Base-by-base conservation (phyloP, 2,329 filamentous ascomycete species). In the Sordariomycetes sp. region DNA sequence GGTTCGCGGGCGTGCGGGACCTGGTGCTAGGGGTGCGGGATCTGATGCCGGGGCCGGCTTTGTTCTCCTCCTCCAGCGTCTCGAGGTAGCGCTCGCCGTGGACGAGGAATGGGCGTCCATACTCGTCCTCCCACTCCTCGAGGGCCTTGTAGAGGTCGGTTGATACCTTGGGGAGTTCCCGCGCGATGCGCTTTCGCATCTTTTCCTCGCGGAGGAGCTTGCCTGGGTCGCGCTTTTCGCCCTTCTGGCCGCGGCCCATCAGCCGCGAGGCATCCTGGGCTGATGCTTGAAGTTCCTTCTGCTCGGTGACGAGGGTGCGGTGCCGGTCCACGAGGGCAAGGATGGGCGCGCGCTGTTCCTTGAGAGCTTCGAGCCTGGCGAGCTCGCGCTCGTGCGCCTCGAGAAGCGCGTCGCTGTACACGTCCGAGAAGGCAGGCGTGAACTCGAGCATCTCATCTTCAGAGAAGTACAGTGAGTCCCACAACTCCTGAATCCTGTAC, bases 371-470 rank as follows among this genome's bases (percentile, higher is more conserved):
- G 0, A 99, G 77, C 24, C 91, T 83, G 7, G 77, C 74, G 62
- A 99, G 91, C 67, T 99, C 95, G 22, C 86, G 85, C 74, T 99
- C 94, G 65, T 99, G 95, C 0, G 94, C 91, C 62, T 95, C 91
- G 0, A 99, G 81, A 10, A 99, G 79, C 4, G 94, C 94, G 68
- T 99, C 94, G 64, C 90, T 96, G 72, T 95, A 96, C 22, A 96
- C 92, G 67, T 97, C 94, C 12, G 90, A 95, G 68, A 97, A 97
- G 50, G 91, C 94, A 0, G 95, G 94, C 0, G 91, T 94, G 64
- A 99, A 99, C 63, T 96, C 91, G 58, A 97, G 82, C 91, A 97
- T 97, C 73, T 99, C 94, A 65, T 99, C 94, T 68, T 99, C 94
- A 0, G 89, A 96, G 67, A 95, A 91, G 74, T 94, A 97, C 1